Conservation (phyloP, 202 grass and related monocot genomes). For the Schoenoplectus tabernaemontani region DNA sequence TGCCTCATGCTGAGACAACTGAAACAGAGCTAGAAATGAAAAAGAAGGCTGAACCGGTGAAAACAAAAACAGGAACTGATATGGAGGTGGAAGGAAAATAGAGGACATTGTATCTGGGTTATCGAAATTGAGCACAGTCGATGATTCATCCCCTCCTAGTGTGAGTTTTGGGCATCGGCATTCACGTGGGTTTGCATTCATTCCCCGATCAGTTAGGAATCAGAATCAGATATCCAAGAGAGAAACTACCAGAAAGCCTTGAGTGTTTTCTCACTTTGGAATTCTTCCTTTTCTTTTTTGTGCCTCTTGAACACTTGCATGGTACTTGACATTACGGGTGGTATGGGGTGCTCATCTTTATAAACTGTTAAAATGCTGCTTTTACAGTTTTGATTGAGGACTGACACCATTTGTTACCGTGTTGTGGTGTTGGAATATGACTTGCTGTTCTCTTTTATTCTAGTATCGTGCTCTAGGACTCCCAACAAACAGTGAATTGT, state of each 20-base stretch:
- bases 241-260: constrained; percentile 29
- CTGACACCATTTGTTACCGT: not conserved
- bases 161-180: constrained; percentile 60
- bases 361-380: not conserved
- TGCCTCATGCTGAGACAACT: not conserved
- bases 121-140: constrained; percentile 49
- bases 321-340: not conserved
- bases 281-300: not conserved
- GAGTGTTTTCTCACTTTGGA: not conserved
- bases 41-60: not conserved
- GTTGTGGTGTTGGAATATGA: not conserved
- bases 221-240: constrained; percentile 36
- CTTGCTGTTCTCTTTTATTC: not conserved
- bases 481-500: not conserved
- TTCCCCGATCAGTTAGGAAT: constrained; percentile 61
- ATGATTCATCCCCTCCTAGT: constrained; percentile 35
- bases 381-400: not conserved
- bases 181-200: constrained; percentile 57
- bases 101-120: constrained; percentile 59
- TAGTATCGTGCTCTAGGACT: not conserved
- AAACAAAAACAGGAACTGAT: constrained; percentile 31
- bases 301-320: not conserved
- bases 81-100: constrained; percentile 63
- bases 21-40: not conserved
- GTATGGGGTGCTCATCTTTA: not conserved